Evolutionary conservation across 2,329 filamentous ascomycete genomes (phyloP).

Genomic region (Daldinia eschscholtzii): DNA sequence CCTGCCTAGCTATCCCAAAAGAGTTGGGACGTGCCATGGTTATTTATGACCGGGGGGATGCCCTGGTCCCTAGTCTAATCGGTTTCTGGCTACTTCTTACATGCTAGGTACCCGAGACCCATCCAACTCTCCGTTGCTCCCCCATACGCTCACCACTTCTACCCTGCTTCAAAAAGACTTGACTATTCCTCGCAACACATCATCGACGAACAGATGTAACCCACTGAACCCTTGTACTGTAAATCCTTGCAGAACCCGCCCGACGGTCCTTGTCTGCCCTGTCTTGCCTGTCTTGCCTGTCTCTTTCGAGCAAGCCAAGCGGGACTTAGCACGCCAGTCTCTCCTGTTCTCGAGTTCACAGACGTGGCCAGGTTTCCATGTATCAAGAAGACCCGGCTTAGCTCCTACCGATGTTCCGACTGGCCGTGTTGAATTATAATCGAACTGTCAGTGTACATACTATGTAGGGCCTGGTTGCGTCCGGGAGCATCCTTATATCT

Average conservation of each 20-base stretch:
- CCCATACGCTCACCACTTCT: slow-evolving; percentile 52
- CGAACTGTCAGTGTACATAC: slow-evolving; percentile 52
- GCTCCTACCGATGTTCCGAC: slow-evolving; percentile 65
- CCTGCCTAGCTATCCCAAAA: slow-evolving; percentile 51
- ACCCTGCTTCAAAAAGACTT: slow-evolving; percentile 53
- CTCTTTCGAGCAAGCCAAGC: slow-evolving; percentile 56
- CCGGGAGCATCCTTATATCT: slow-evolving; percentile 65
- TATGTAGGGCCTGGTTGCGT: slow-evolving; percentile 57
- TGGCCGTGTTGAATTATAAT: slow-evolving; percentile 58
- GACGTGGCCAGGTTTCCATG: slow-evolving; percentile 54
- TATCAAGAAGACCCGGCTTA: slow-evolving; percentile 64
- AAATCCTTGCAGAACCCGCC: slow-evolving; percentile 54
- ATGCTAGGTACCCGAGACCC: slow-evolving; percentile 45
- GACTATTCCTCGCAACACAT: slow-evolving; percentile 53
- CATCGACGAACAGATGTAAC: slow-evolving; percentile 59
- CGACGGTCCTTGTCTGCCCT: slow-evolving; percentile 47
- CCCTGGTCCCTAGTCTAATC: slow-evolving; percentile 50
- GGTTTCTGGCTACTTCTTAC: slow-evolving; percentile 50
- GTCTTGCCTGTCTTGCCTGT: slow-evolving; percentile 42
- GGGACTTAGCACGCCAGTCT: slow-evolving; percentile 54
- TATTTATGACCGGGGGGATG: slow-evolving; percentile 49
- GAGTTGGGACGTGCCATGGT: slow-evolving; percentile 47
- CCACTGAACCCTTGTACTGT: slow-evolving; percentile 53
- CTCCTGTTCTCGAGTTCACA: slow-evolving; percentile 48
- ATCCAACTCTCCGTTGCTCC: slow-evolving; percentile 49